Conservation (phyloP, 257 asterid species). For the Primulina eburnea region DNA sequence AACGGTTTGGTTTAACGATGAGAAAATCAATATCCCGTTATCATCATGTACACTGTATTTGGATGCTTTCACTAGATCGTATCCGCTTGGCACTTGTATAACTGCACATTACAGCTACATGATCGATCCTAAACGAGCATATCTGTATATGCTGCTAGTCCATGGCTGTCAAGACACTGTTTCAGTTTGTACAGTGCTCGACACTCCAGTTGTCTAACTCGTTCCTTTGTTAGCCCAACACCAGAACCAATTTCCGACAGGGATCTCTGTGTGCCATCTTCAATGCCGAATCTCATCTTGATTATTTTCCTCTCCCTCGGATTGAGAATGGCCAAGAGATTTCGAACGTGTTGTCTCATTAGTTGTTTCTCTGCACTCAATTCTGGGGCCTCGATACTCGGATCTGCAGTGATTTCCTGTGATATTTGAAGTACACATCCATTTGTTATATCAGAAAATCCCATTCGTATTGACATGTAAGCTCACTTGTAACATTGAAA, state of each 20-base stretch:
- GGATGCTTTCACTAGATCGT: conserved; percentile 3
- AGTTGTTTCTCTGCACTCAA: conserved; percentile 54
- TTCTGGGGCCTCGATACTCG: conserved; percentile 59
- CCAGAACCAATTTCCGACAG: conserved; percentile 77
- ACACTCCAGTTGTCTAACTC: conserved; percentile 83
- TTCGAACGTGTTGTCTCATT: conserved; percentile 73
- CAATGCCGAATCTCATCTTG: conserved; percentile 64
- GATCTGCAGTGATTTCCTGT: conserved; percentile 88
- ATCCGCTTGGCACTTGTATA: neutral
- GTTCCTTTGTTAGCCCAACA: conserved; percentile 78
- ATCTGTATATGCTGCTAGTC: conserved; percentile 60
- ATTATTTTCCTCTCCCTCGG: conserved; percentile 79
- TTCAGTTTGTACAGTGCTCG: conserved; percentile 77
- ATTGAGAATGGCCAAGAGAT: conserved; percentile 60
- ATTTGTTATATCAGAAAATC: conserved; percentile 1
- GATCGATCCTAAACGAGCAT: conserved; percentile 42
- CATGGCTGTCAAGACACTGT: conserved; percentile 64
- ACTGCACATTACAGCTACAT: conserved; percentile 11
- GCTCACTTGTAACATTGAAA: neutral
- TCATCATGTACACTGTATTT: conserved; percentile 32
- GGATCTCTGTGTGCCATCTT: conserved; percentile 50
- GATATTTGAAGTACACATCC: conserved; percentile 11
- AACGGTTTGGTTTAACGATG: neutral
- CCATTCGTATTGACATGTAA: neutral
- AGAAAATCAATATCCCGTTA: neutral